Percentiles rank a stretch among this genome's conserved stretches.
phyloP scores from a whole-genome alignment of 805 yeast genomes.

The Candida michaelii region DNA sequence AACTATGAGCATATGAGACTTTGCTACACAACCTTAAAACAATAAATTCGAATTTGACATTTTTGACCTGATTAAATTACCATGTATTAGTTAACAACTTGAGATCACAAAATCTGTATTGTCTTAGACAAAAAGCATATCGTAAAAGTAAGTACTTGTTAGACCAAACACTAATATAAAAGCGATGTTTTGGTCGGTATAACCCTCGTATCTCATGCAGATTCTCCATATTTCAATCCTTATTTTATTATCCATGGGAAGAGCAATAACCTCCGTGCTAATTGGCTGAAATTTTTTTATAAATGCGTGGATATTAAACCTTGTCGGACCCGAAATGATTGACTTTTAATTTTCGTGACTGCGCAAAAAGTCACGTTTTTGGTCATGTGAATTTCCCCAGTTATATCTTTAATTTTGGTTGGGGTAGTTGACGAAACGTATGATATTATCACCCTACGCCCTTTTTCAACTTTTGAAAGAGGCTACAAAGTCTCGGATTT shows the following conservation, averaged over 20 bases:
- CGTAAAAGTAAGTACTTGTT: no score
- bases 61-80: no score
- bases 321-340: conserved; percentile 5
- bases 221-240: conserved; percentile 7
- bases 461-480: no score
- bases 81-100: no score
- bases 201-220: conserved; percentile 4
- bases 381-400: background rate
- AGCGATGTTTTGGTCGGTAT: conserved; percentile 5
- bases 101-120: no score
- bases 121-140: no score
- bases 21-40: background rate
- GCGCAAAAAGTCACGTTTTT: background rate
- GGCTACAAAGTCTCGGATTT: background rate
- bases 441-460: no score
- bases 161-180: background rate
- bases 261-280: background rate
- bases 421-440: no score
- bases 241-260: conserved; percentile 6
- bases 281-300: conserved; percentile 1
- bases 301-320: background rate
- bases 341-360: background rate
- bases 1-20: background rate
- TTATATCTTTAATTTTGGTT: background rate
- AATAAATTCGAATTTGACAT: background rate